Conservation (phyloP, 2,329 filamentous ascomycete species). For the Diaporthe longicolla region DNA sequence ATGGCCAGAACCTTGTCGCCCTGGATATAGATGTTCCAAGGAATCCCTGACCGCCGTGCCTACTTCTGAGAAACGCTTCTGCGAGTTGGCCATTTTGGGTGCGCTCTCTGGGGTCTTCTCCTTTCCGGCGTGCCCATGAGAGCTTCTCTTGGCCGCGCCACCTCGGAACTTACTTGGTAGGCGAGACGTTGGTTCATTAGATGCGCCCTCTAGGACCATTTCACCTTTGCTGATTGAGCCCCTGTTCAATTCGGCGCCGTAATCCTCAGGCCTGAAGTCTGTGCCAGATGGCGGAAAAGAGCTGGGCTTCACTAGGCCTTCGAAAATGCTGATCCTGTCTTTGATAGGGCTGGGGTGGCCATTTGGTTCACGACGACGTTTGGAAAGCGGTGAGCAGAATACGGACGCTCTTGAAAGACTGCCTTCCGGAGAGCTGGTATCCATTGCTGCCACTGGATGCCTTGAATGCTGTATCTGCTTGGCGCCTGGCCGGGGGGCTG, state of each 20-base stretch:
- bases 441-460: not conserved
- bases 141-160: not conserved
- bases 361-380: constrained; percentile 16
- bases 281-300: not conserved
- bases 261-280: not conserved
- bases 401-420: not conserved
- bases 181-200: not conserved
- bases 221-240: too few relatives aligned
- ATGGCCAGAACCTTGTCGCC: not conserved
- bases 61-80: not conserved
- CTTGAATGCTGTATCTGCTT: not conserved
- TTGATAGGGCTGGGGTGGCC: not conserved
- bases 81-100: not conserved
- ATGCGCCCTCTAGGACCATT: too few relatives aligned
- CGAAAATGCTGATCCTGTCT: constrained; percentile 37
- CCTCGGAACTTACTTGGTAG: constrained; percentile 7
- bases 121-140: not conserved
- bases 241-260: too few relatives aligned
- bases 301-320: constrained; percentile 36
- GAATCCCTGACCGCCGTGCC: not conserved
- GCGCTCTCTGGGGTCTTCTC: not conserved
- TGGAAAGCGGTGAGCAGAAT: constrained; percentile 21
- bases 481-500: not conserved
- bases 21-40: not conserved
- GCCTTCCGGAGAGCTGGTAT: not conserved